Base-by-base conservation (phyloP, 2,329 filamentous ascomycete genomes). In the Scolecobasidium constrictum region DNA sequence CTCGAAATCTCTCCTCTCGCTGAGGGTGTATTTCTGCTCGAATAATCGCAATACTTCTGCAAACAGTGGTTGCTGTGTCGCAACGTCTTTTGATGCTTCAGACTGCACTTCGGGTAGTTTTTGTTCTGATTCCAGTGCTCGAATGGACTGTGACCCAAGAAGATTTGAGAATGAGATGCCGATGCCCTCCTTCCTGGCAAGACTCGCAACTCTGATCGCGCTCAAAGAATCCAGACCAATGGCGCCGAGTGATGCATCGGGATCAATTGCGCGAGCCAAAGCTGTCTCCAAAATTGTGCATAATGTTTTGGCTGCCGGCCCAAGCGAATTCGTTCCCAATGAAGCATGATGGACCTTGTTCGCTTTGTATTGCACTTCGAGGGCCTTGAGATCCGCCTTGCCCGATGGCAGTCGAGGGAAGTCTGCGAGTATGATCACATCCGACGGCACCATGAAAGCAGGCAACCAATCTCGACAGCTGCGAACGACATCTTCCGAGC, bases 361-460 rank as follows among this genome's bases (percentile, higher is more conserved):
- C 20, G 6, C 13, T 23, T 20, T 23, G 50, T 81, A 84, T 5
- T 74, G 64, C 1, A 64, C 56, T 50, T 77, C 69, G 5, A 94
- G 62, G 11, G 59, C 61, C 51, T 77, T 81, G 40, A 77, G 78
- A 53, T 94, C 83, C 12, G 88, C 71, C 55, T 95, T 95, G 1
- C 88, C 88, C 1, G 86, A 94, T 2, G 86, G 69, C 16, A 94
- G 65, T 41, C 81, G 77, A 1, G 86, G 86, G 44, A 94, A 79
- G 6, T 71, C 65, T 1, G 68, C 50, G 48, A 83, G 62, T 1
- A 83, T 53, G 1, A 86, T 59, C 18, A 93, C 64, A 47, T 93
- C 82, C 3, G 74, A 72, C 0, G 88, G 88, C 1, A 93, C 63
- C 88, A 94, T 94, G 55, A 81, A 92, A 3, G 70, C 68, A 0